Conservation (phyloP, 1,139 yeast species). For the Magnusiomyces suaveolens region DNA sequence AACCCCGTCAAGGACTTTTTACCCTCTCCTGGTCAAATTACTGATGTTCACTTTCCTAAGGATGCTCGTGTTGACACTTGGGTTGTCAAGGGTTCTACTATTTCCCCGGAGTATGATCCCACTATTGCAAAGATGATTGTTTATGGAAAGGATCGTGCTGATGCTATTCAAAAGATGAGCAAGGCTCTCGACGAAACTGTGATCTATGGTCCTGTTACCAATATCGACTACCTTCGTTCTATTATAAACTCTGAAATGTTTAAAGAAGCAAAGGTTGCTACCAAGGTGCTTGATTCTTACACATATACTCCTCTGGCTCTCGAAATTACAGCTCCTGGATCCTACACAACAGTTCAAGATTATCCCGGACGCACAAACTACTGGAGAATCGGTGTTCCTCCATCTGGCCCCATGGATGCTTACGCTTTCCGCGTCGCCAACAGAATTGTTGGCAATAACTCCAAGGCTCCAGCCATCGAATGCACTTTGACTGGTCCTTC, state of each 20-base stretch:
- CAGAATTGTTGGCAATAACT: slow-evolving; percentile 77
- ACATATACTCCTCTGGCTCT: slow-evolving; percentile 73
- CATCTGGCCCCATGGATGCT: slow-evolving; percentile 96
- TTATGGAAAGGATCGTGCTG: slow-evolving; percentile 78
- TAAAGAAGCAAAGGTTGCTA: slow-evolving; percentile 69
- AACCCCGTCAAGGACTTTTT: slow-evolving; percentile 87
- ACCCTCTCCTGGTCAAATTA: slow-evolving; percentile 93
- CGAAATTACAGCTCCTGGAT: slow-evolving; percentile 80
- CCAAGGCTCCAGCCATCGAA: slow-evolving; percentile 79
- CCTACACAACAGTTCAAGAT: slow-evolving; percentile 91
- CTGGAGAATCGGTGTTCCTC: slow-evolving; percentile 94
- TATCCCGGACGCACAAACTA: slow-evolving; percentile 85
- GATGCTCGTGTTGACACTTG: slow-evolving; percentile 93
- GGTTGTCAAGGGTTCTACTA: slow-evolving; percentile 78
- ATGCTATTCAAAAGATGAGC: slow-evolving; percentile 67
- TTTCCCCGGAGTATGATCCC: slow-evolving; percentile 93
- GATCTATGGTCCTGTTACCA: slow-evolving; percentile 80
- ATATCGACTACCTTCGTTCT: slow-evolving; percentile 78
- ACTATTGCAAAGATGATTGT: slow-evolving; percentile 94
- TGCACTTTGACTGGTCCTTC: slow-evolving; percentile 83
- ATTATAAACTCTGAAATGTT: slow-evolving; percentile 81
- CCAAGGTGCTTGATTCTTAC: slow-evolving; percentile 75
- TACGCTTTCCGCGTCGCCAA: slow-evolving; percentile 85
- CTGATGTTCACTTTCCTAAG: slow-evolving; percentile 72
- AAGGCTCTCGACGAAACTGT: slow-evolving; percentile 79